These are phyloP conservation scores for Trypanosoma avium DNA, from an alignment of 208 protist species.

Conservation along the genomic window DNA sequence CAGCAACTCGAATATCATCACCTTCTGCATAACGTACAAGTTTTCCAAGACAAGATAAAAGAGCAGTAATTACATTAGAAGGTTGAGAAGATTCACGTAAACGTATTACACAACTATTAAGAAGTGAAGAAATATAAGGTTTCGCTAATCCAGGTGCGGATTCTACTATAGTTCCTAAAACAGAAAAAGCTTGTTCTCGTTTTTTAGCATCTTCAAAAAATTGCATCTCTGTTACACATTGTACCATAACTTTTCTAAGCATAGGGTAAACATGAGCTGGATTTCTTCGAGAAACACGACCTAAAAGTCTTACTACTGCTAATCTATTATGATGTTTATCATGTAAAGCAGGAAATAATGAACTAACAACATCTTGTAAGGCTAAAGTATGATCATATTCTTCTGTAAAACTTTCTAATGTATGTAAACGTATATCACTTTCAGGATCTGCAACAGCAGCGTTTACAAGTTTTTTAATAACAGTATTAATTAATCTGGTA, in stretches of 20 bases:
- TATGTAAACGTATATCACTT: conserved; percentile 88
- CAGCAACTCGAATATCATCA: conserved; percentile 68
- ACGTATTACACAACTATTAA: conserved; percentile 64
- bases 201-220: conserved; percentile 79
- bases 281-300: conserved; percentile 77
- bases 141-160: conserved; percentile 70
- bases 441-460: conserved; percentile 87
- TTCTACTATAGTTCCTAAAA: conserved; percentile 82
- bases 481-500: conserved; percentile 72
- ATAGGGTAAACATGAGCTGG: conserved; percentile 78
- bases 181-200: conserved; percentile 71
- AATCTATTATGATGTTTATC: conserved; percentile 88
- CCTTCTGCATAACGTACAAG: conserved; percentile 80
- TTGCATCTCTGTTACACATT: conserved; percentile 81
- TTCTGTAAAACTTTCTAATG: conserved; percentile 66
- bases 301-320: conserved; percentile 77
- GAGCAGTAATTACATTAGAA: conserved; percentile 58
- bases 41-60: conserved; percentile 82
- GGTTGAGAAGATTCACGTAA: conserved; percentile 57
- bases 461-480: conserved; percentile 77
- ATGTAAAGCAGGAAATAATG: conserved; percentile 78
- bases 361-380: conserved; percentile 66
- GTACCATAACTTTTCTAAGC: conserved; percentile 82
- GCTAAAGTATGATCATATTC: conserved; percentile 79
- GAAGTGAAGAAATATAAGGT: conserved; percentile 81